These are phyloP conservation scores for Candida ficus DNA, from an alignment of 805 yeast genomes.

Conservation along the genomic window DNA sequence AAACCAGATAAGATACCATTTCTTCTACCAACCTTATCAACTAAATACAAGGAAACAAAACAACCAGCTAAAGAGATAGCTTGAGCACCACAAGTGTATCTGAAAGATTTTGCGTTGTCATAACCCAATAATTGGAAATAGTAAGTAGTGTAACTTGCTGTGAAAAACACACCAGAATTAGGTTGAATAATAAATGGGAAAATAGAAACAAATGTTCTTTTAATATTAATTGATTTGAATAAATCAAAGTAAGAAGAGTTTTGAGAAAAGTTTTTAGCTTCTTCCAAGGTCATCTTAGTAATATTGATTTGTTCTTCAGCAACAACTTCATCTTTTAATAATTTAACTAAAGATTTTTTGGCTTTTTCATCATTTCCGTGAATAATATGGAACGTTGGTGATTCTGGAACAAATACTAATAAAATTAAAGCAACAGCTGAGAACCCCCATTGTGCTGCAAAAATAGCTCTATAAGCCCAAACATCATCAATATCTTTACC, in stretches of 20 bases:
- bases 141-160: constrained; percentile 41
- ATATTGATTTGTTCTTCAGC: constrained; percentile 29
- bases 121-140: constrained; percentile 43
- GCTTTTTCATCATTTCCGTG: constrained; percentile 32
- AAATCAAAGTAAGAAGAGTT: constrained; percentile 34
- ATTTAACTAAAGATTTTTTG: constrained; percentile 22
- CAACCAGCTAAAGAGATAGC: constrained; percentile 27
- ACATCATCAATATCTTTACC: constrained; percentile 14
- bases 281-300: constrained; percentile 24
- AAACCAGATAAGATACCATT: constrained; percentile 25
- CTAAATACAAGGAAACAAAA: constrained; percentile 25
- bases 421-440: constrained; percentile 21
- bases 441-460: constrained; percentile 20
- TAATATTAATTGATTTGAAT: constrained; percentile 35
- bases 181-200: constrained; percentile 34
- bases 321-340: constrained; percentile 10
- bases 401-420: constrained; percentile 34
- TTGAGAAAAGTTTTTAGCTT: constrained; percentile 20
- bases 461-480: constrained; percentile 32
- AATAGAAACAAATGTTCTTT: constrained; percentile 34
- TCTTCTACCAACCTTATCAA: constrained; percentile 26
- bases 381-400: constrained; percentile 38
- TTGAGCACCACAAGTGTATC: constrained; percentile 29
- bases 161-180: constrained; percentile 38
- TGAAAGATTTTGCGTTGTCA: constrained; percentile 34